Evolutionary conservation across 176 grass and related monocot genomes (phyloP).

Genomic region (Phoenix dactylifera): DNA sequence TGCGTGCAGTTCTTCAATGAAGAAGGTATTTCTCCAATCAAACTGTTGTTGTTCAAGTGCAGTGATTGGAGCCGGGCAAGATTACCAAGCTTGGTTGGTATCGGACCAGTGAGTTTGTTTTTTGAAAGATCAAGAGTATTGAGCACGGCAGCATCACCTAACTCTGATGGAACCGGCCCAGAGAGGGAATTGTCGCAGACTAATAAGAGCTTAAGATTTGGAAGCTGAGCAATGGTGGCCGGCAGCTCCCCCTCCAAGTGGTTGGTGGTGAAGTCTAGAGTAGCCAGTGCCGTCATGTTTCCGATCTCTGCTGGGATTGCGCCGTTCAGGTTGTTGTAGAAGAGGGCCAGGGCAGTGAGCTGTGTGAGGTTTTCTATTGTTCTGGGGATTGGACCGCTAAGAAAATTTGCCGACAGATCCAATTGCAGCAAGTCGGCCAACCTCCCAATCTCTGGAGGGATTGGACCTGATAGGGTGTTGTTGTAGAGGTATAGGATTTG

Average conservation of each 20-base stretch:
- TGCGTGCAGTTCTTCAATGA: not conserved
- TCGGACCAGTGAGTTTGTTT: slow-evolving; percentile 35
- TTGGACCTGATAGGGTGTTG: slow-evolving; percentile 47
- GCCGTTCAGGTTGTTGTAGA: too few relatives aligned
- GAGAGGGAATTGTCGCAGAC: slow-evolving; percentile 17
- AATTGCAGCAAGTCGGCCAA: too few relatives aligned
- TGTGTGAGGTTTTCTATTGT: too few relatives aligned
- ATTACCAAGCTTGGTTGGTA: slow-evolving; percentile 41
- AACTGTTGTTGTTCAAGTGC: not conserved
- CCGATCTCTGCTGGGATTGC: too few relatives aligned
- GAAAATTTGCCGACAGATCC: too few relatives aligned
- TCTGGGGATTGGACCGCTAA: too few relatives aligned
- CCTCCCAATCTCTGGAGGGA: slow-evolving; percentile 24
- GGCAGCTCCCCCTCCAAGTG: too few relatives aligned
- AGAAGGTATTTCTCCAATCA: not conserved
- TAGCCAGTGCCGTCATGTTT: too few relatives aligned
- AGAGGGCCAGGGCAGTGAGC: too few relatives aligned
- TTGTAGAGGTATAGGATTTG: slow-evolving; percentile 47
- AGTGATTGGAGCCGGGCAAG: not conserved
- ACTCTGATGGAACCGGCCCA: slow-evolving; percentile 27
- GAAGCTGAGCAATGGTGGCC: too few relatives aligned
- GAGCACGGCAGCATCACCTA: slow-evolving; percentile 24
- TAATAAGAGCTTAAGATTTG: not conserved
- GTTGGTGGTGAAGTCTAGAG: too few relatives aligned
- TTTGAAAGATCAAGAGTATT: slow-evolving; percentile 43